These are phyloP conservation scores for Hyparrhenia diplandra DNA, from an alignment of 176 grass and related monocot species.

Conservation along the genomic window DNA sequence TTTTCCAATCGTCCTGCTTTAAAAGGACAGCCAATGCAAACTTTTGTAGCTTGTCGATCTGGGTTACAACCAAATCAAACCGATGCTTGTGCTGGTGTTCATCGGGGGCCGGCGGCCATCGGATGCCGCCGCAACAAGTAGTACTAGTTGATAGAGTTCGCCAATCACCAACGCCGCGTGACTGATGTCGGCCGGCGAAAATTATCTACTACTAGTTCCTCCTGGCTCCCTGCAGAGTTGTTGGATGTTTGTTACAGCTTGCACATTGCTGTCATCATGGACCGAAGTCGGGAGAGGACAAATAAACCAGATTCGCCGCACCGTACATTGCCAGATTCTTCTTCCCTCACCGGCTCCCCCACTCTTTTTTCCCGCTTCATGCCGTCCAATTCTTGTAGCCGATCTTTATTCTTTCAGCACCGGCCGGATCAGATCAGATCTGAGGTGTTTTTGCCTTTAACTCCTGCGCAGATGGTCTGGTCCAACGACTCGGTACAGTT, in stretches of 20 bases:
- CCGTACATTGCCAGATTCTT: neutral
- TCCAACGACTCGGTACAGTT: neutral
- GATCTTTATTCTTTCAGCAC: constrained; percentile 28
- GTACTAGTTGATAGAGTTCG: too few relatives aligned
- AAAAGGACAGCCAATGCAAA: neutral
- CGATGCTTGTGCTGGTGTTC: neutral
- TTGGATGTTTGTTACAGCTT: neutral
- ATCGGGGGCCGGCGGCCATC: neutral
- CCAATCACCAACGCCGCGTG: neutral
- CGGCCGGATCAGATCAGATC: constrained; percentile 16
- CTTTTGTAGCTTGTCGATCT: neutral
- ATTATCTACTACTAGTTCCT: neutral
- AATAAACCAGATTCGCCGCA: too few relatives aligned
- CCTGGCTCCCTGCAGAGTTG: neutral
- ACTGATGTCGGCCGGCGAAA: constrained; percentile 12
- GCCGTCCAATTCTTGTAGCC: neutral
- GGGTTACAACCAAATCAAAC: too few relatives aligned
- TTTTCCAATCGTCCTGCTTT: neutral
- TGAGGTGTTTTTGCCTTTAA: neutral
- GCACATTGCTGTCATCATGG: constrained; percentile 4
- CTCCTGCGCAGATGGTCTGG: neutral
- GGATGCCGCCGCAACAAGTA: neutral
- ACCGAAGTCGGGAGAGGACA: neutral
- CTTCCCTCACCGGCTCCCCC: neutral
- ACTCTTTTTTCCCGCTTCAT: neutral